Evolutionary conservation across 2,329 filamentous ascomycete species (phyloP).

Genomic region (Hypoxylon sp.): DNA sequence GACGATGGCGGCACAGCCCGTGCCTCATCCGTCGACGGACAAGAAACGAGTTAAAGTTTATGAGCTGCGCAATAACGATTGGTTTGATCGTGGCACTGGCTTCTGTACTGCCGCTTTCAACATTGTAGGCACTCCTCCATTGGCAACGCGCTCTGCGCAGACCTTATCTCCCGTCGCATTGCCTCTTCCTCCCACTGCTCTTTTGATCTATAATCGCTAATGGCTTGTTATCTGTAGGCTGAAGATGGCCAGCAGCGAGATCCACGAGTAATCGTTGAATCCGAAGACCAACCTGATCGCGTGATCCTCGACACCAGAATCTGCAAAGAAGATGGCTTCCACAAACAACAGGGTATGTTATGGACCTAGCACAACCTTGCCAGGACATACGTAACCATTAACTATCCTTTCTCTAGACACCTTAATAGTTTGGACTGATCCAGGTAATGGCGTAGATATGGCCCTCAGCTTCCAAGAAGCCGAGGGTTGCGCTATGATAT

Average conservation of each 20-base stretch:
- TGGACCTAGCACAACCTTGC: slow-evolving; percentile 21
- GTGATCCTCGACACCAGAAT: slow-evolving; percentile 91
- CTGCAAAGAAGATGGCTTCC: slow-evolving; percentile 93
- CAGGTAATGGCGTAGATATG: slow-evolving; percentile 89
- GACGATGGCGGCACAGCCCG: slow-evolving; percentile 79
- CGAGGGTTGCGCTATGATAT: slow-evolving; percentile 92
- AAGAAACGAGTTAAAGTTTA: slow-evolving; percentile 96
- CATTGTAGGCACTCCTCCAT: slow-evolving; percentile 70
- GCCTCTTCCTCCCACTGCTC: slow-evolving; percentile 16
- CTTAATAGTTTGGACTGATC: slow-evolving; percentile 97
- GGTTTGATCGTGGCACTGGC: slow-evolving; percentile 97
- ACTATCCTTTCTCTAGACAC: slow-evolving; percentile 74
- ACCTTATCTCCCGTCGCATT: slow-evolving; percentile 29
- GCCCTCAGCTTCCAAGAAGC: slow-evolving; percentile 98
- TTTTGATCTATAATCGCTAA: slow-evolving; percentile 34
- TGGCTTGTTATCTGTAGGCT: slow-evolving; percentile 57
- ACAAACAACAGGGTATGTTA: slow-evolving; percentile 91
- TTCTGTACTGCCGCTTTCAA: slow-evolving; percentile 87
- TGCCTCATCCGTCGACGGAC: slow-evolving; percentile 77
- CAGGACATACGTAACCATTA: slow-evolving; percentile 22
- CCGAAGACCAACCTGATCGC: slow-evolving; percentile 89
- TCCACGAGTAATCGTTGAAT: slow-evolving; percentile 89
- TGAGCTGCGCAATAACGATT: slow-evolving; percentile 98
- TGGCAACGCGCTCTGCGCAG: slow-evolving; percentile 24
- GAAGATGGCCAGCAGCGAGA: slow-evolving; percentile 78